Base-by-base conservation (phyloP, 2,329 filamentous ascomycete species). In the Phyllosticta citrichinensis region DNA sequence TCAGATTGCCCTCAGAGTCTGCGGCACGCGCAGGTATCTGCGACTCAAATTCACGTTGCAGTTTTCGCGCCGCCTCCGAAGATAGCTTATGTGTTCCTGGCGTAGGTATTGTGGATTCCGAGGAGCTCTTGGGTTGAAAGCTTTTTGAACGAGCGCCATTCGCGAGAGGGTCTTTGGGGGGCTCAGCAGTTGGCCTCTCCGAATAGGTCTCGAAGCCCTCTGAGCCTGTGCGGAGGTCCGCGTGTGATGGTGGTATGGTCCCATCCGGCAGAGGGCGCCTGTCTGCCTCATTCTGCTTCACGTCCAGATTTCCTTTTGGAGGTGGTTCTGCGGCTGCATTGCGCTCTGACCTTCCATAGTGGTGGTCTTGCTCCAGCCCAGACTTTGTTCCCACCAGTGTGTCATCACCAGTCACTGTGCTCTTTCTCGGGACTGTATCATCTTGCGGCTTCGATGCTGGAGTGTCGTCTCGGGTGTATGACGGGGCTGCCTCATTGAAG, bases 1-100 rank as follows among this genome's bases (percentile, higher is more conserved):
- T 66, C 58, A 71, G 63, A 62, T 68, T 70, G 53, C 55, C 67
- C 50, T 65, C 63, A 2, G 67, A 63, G 20, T 80, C 78, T 25
- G 80, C 79, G 12, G 77, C 72, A 40, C 73, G 72, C 2, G 76
- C 75, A 17, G 83, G 83, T 62, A 85, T 82, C 59, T 80, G 78
- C 25, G 70, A 69, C 66, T 85, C 81, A 9, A 76, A 73, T 57
- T 80, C 70, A 62, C 76, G 72, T 66, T 83, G 81, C 20, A 77
- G 67, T 59, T 71, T 72, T 61, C 75, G 74, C 27, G 78, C 77
- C 59, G 76, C 70, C 8, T 77, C 73, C n/a, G 77, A 66, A 27
- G 76, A 74, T 33, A 72, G 65, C 20, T 70, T 65, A 4, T 65
- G 62, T 12, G 68, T 65, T 20, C 66, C 58, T n/a, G 64, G 63